A percentile compares a stretch with the other conserved stretches of the same genome.
These are phyloP conservation scores for Candida nanaspora DNA, from an alignment of 805 yeast species.

Conservation along the genomic window DNA sequence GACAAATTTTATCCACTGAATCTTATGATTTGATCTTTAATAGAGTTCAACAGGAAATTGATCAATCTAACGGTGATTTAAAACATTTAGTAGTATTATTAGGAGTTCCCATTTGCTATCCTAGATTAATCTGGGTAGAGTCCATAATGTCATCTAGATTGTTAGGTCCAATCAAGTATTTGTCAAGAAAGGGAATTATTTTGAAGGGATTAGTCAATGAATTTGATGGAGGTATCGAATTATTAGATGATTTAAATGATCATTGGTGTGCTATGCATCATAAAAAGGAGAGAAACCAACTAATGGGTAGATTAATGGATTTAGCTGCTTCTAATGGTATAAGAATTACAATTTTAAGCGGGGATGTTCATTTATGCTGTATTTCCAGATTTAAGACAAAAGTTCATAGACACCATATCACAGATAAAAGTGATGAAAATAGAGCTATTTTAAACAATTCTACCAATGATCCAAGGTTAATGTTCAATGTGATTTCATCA, in stretches of 20 bases:
- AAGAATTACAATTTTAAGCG: slow-evolving; percentile 78
- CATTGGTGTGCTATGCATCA: slow-evolving; percentile 94
- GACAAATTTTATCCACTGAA: slow-evolving; percentile 42
- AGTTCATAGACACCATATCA: slow-evolving; percentile 30
- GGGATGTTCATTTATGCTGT: slow-evolving; percentile 90
- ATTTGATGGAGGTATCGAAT: slow-evolving; percentile 87
- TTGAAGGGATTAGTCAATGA: slow-evolving; percentile 77
- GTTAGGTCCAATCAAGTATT: slow-evolving; percentile 55
- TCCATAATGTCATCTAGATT: slow-evolving; percentile 54
- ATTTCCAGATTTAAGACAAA: slow-evolving; percentile 69
- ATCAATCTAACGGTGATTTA: slow-evolving; percentile 41
- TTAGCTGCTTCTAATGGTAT: slow-evolving; percentile 60
- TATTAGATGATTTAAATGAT: slow-evolving; percentile 88
- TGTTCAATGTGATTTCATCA: slow-evolving; percentile 79
- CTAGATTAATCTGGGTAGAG: slow-evolving; percentile 90
- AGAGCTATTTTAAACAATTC: slow-evolving; percentile 40
- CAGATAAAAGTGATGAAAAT: slow-evolving; percentile 30
- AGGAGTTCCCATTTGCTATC: slow-evolving; percentile 94
- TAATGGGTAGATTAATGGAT: slow-evolving; percentile 53
- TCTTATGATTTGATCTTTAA: slow-evolving; percentile 58
- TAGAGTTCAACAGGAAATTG: slow-evolving; percentile 51
- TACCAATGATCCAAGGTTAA: slow-evolving; percentile 63
- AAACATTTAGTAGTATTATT: slow-evolving; percentile 77
- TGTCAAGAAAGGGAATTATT: slow-evolving; percentile 56
- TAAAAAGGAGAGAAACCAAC: slow-evolving; percentile 72